Evolutionary conservation across 331 rosid genomes (phyloP).

Genomic region (Pyrus hybrid): DNA sequence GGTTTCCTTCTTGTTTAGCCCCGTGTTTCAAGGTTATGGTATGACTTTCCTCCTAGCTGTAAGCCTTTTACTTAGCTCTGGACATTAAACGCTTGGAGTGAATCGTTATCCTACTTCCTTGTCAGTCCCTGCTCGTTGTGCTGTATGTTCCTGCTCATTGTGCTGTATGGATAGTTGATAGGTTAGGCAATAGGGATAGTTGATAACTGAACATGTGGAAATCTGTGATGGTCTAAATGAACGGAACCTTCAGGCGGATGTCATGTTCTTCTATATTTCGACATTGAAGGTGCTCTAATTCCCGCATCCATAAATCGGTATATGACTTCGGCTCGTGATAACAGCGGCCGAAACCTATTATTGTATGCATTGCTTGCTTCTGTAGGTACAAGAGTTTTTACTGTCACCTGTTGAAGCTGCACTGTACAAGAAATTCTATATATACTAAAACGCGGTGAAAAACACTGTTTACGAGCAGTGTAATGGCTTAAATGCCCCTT

Average conservation of each 20-base stretch:
- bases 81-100: background rate
- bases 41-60: background rate
- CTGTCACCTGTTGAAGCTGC: no score
- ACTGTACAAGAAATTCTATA: no score
- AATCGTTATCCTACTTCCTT: background rate
- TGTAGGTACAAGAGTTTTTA: background rate
- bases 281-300: background rate
- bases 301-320: background rate
- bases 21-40: background rate
- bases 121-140: no score
- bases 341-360: background rate
- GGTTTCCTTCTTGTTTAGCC: background rate
- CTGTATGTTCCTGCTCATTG: background rate
- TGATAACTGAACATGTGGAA: background rate
- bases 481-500: no score
- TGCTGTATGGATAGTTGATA: background rate
- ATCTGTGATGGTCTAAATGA: background rate
- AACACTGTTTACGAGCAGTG: no score
- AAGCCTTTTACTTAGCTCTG: background rate
- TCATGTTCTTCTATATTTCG: background rate
- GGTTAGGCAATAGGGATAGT: background rate
- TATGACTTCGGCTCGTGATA: background rate
- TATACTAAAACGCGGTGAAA: no score
- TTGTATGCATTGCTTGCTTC: background rate
- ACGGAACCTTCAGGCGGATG: background rate